Evolutionary conservation across 108 stramenopile species (phyloP).

Genomic region (Cyclotella atomus): DNA sequence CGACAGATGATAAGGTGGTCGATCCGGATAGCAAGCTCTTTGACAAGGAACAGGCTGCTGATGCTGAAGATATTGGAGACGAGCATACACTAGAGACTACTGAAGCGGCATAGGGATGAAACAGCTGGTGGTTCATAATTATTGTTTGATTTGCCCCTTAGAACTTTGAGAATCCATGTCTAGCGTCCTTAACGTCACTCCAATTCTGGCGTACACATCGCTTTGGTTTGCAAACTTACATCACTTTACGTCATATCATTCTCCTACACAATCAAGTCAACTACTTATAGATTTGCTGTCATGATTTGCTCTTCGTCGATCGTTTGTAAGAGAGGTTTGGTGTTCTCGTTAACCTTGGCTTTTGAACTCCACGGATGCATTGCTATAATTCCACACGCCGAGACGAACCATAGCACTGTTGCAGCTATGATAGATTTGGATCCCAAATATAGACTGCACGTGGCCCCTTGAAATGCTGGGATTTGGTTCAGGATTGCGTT

Average conservation of each 20-base stretch:
- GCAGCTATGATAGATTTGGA: conserved; percentile 7
- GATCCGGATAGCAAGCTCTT: background rate
- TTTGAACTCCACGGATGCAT: background rate
- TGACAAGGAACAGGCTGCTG: background rate
- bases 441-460: background rate
- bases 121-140: background rate
- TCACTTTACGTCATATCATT: background rate
- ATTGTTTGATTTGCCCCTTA: no score
- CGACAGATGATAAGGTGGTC: background rate
- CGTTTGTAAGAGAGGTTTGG: background rate
- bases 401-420: conserved; percentile 1
- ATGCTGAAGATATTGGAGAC: background rate
- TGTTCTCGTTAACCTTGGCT: no score
- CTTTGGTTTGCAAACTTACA: no score
- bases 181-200: no score
- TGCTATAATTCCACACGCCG: background rate
- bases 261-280: background rate
- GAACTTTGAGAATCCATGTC: no score
- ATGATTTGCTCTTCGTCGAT: background rate
- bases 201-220: no score
- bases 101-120: background rate
- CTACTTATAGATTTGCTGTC: background rate
- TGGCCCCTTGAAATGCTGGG: background rate
- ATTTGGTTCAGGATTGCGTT: background rate
- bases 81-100: background rate